phyloP scores from a whole-genome alignment of 1,284 basidiomycete genomes.

The Acaromyces ingoldii region DNA sequence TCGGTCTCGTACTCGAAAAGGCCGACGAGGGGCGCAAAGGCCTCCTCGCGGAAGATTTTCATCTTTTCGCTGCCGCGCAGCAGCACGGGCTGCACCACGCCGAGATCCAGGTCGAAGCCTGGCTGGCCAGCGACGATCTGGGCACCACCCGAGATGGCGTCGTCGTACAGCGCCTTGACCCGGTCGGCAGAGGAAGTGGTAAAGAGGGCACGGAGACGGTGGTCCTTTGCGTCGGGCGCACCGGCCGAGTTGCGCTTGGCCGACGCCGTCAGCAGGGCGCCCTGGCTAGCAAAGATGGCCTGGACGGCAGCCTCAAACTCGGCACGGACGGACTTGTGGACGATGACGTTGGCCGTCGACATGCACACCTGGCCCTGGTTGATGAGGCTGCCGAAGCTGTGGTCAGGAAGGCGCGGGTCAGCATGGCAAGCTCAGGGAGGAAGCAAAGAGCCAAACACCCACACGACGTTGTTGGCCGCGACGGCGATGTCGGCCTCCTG shows the following conservation, averaged over 20 bases:
- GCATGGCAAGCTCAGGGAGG: not conserved
- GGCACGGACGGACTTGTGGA: slow-evolving; percentile 54
- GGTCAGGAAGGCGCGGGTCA: not conserved
- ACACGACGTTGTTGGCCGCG: slow-evolving; percentile 55
- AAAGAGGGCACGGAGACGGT: slow-evolving; percentile 56
- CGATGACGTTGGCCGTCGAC: slow-evolving; percentile 64
- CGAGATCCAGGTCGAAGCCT: slow-evolving; percentile 47
- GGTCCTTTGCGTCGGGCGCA: slow-evolving; percentile 3
- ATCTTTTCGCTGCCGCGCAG: slow-evolving; percentile 57
- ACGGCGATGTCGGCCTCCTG: slow-evolving; percentile 62
- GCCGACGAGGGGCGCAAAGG: slow-evolving; percentile 10
- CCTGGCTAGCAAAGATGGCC: slow-evolving; percentile 20
- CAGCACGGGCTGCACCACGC: slow-evolving; percentile 60
- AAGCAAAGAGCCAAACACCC: slow-evolving; percentile 4
- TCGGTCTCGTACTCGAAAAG: slow-evolving; percentile 7
- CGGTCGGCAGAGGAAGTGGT: slow-evolving; percentile 57
- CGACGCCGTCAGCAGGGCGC: not conserved
- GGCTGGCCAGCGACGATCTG: slow-evolving; percentile 56
- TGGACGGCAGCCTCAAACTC: slow-evolving; percentile 54
- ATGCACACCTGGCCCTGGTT: slow-evolving; percentile 68
- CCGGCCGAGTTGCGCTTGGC: slow-evolving; percentile 20
- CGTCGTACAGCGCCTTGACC: slow-evolving; percentile 57
- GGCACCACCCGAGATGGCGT: slow-evolving; percentile 59
- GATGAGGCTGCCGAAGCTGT: slow-evolving; percentile 58
- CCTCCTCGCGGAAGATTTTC: slow-evolving; percentile 37